Evolutionary conservation across 441 rosid genomes (phyloP), one percentile per base, ranked within the genome.

Genomic region (Pelargonium cotyledonis): DNA sequence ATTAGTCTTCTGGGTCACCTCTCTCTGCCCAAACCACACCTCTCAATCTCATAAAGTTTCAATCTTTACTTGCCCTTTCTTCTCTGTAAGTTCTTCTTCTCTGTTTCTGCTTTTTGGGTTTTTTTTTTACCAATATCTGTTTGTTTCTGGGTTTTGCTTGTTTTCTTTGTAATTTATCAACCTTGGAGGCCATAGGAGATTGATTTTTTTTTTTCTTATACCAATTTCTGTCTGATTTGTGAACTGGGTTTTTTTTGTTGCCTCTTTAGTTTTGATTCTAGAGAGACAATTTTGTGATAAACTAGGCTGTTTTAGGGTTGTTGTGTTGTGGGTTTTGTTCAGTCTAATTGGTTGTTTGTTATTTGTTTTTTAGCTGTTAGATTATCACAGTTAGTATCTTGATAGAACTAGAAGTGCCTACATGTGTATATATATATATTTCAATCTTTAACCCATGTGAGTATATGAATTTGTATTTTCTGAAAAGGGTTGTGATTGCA

Each of bases 41-140:
- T 61, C 68, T 46, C 40, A 70, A 67, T 73, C 75, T 70, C 47
- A 41, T 46, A 19, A 46, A 72, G 49, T 68, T 31, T 9, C 53
- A n/a, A 53, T 43, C 65, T 72, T 68, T 72, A 3, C 10, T 0
- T 12, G 9, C 0, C 61, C 63, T 41, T 10, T 6, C 46, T 46
- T 26, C 7, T 23, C 55, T 43, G 53, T 19, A 63, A 62, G 64
- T 67, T 66, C 58, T 47, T 63, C 29, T 12, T 63, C 51, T 18
- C 16, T 29, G 5, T 44, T 55, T 21, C n/a, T 68, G 63, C 66
- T 66, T 26, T 29, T 38, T 65, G 65, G 43, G 6, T 68, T 63
- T 66, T 1, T 4, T 55, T 70, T 67, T 5, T 60, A 19, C 19
- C 44, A 63, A 23, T 23, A 0, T 23, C 26, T n/a, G 7, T 62